Base-by-base conservation (phyloP, 2,329 filamentous ascomycete genomes). In the Apiospora phragmitis region DNA sequence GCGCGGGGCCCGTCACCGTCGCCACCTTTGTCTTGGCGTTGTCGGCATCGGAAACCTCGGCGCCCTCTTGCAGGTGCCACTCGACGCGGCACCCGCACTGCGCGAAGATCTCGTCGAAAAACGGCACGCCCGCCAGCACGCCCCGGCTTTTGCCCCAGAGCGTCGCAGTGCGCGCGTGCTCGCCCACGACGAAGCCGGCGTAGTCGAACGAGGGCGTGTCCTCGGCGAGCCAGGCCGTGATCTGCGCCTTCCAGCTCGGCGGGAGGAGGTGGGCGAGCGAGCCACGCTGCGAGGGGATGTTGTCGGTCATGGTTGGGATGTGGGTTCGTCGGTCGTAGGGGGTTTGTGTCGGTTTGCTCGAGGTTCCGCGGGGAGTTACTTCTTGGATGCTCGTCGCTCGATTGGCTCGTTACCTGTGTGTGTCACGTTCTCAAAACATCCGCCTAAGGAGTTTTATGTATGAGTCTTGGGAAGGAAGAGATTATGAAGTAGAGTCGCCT, bases 171-270 rank as follows among this genome's bases (percentile, higher is more conserved):
- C 89, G 88, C 11, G 84, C 81, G 38, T 83, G 84, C 49, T 93
- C 89, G 73, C 96, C 96, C 32, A 99, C 96, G 8, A 99, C 96
- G 81, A 97, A 99, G 72, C 96, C 96, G 77, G 94, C 96, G 81
- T 97, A 98, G 86, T 99, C 96, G 83, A 97, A 95, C 69, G 94
- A 96, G 5, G 96, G 96, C 3, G 94, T 97, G 84, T 99, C 96
- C 83, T 99, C 96, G 78, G 94, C 93, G 18, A 98, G 92, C 96
- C 96, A 99, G 77, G 89, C 84, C 32, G 91, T 89, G 73, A 98
- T 90, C 74, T 91, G 89, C 67, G 91, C 88, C 81, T 95, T 97
- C 90, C 94, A 98, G 73, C 91, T 93, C 29, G 91, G 89, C 0
- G 95, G 95, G 59, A 98, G 90, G 74, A 98, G 89, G 80, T 97